Conservation (phyloP, 2,329 filamentous ascomycete species). For the Orbilia oligospora region DNA sequence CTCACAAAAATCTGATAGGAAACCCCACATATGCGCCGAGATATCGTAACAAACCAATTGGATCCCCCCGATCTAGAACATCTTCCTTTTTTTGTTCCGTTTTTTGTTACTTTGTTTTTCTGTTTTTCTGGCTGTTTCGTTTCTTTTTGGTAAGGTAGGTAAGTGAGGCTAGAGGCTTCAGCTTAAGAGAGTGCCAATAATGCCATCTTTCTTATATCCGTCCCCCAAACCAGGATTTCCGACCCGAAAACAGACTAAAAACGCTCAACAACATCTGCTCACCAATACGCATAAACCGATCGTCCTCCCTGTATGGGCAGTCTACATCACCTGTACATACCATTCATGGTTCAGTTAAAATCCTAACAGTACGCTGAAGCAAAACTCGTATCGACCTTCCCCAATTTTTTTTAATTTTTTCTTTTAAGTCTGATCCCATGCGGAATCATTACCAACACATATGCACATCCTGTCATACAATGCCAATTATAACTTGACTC, state of each 20-base stretch:
- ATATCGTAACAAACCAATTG: not conserved
- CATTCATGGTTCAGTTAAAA: not conserved
- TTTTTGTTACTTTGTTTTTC: not conserved
- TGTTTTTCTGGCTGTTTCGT: not conserved
- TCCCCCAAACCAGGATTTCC: not conserved
- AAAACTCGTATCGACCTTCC: not conserved
- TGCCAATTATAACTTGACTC: too few relatives aligned
- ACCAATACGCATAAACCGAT: not conserved
- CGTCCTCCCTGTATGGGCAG: not conserved
- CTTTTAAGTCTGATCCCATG: too few relatives aligned
- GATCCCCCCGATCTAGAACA: not conserved
- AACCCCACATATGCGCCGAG: not conserved
- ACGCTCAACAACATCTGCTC: not conserved
- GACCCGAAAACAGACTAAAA: conserved; percentile 16
- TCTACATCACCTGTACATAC: not conserved
- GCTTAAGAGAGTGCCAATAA: conserved; percentile 19
- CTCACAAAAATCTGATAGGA: not conserved
- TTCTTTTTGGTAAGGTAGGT: conserved; percentile 7
- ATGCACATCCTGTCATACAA: too few relatives aligned
- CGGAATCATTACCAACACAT: too few relatives aligned
- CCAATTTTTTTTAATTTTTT: too few relatives aligned
- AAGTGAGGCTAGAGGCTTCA: not conserved
- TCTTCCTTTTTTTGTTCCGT: not conserved
- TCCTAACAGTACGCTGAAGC: not conserved
- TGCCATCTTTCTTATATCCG: conserved; percentile 11